Evolutionary conservation across 2,329 filamentous ascomycete genomes (phyloP).

Genomic region (Lasiodiplodia sp.): DNA sequence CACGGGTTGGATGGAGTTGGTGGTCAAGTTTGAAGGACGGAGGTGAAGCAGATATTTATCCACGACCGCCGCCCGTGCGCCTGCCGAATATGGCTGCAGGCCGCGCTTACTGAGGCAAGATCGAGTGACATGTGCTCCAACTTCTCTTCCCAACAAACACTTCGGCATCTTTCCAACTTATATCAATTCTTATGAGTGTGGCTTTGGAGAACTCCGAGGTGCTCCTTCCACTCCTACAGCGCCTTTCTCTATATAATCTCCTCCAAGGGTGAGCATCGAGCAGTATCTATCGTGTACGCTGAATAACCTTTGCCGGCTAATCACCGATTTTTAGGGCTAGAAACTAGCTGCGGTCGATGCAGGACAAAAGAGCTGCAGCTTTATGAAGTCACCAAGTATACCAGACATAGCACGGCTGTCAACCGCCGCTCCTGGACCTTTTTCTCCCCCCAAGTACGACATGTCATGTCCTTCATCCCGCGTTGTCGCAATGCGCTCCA

Average conservation of each 20-base stretch:
- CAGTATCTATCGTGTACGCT: not conserved
- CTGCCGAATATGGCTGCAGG: no score
- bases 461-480: not conserved
- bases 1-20: no score
- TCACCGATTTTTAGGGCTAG: no score
- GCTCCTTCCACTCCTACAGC: not conserved
- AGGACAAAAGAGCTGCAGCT: no score
- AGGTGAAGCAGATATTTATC: no score
- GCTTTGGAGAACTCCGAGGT: not conserved
- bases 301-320: not conserved
- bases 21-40: no score
- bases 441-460: not conserved
- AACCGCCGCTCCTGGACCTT: no score
- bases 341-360: not conserved
- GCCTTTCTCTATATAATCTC: not conserved
- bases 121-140: no score
- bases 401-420: not conserved
- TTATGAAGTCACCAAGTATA: no score
- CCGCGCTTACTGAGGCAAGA: no score
- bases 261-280: not conserved
- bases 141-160: not conserved
- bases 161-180: not conserved
- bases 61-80: no score
- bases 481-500: not conserved
- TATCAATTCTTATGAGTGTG: not conserved